Percentiles rank a stretch among this genome's conserved stretches.
Evolutionary conservation across 495 filamentous ascomycete species (phyloP).

Genomic region (Penicillium silybi): DNA sequence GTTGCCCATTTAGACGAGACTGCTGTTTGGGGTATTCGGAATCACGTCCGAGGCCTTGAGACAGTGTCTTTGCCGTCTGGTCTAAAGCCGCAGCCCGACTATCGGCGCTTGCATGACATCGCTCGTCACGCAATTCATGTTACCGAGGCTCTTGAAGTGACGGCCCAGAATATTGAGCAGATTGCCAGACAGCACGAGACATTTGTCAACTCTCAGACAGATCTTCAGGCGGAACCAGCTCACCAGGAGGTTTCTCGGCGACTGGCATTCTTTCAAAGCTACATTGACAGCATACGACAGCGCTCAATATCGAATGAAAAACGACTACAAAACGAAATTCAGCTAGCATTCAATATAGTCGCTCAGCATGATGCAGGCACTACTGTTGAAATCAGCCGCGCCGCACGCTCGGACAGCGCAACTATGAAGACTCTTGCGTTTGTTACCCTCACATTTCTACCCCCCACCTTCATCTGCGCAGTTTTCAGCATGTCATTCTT

Average conservation of each 20-base stretch:
- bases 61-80: neutral
- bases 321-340: conserved; percentile 42
- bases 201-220: neutral
- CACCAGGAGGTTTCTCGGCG: conserved; percentile 2
- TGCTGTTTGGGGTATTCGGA: conserved; percentile 25
- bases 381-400: conserved; percentile 31
- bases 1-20: conserved; percentile 16
- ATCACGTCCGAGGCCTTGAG: conserved; percentile 22
- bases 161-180: conserved; percentile 27
- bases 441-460: conserved; percentile 33
- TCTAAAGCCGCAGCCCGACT: conserved; percentile 25
- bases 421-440: conserved; percentile 33
- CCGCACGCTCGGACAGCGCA: conserved; percentile 33
- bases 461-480: conserved; percentile 37
- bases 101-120: conserved; percentile 41
- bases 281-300: conserved; percentile 31
- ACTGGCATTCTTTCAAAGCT: conserved; percentile 9
- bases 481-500: conserved; percentile 39
- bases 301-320: conserved; percentile 39
- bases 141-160: conserved; percentile 40
- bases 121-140: conserved; percentile 47
- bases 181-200: conserved; percentile 30
- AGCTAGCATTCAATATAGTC: conserved; percentile 34
- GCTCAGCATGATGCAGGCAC: conserved; percentile 33
- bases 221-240: neutral